Conservation (phyloP, 2,329 filamentous ascomycete species). For the Penicillium sp. region DNA sequence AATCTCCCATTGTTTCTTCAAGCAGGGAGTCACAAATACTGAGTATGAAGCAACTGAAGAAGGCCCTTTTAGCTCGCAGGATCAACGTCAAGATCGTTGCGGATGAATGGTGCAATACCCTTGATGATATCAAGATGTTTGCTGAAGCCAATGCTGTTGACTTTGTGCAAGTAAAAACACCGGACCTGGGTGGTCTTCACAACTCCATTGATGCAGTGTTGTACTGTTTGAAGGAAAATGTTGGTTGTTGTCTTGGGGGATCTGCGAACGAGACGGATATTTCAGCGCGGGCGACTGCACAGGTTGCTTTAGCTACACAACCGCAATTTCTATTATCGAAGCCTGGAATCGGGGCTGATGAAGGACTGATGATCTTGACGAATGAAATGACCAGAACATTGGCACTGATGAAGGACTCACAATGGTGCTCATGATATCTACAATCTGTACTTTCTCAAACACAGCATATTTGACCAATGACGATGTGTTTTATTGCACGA, state of each 20-base stretch:
- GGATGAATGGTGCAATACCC: neutral
- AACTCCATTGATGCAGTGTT: neutral
- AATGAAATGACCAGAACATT: neutral
- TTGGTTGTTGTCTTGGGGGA: neutral
- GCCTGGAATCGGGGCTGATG: neutral
- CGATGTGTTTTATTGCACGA: no score
- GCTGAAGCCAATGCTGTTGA: neutral
- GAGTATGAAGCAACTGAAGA: neutral
- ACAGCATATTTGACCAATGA: no score
- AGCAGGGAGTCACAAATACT: neutral
- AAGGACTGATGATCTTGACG: neutral
- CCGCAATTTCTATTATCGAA: neutral
- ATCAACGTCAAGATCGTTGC: neutral
- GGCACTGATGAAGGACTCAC: neutral
- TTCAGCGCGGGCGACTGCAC: neutral
- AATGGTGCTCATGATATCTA: neutral
- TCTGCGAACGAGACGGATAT: neutral
- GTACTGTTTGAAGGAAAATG: neutral
- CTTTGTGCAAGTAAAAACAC: neutral
- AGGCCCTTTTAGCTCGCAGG: neutral
- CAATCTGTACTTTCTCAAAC: no score
- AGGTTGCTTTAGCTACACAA: neutral
- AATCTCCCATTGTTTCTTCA: neutral
- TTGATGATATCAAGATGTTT: neutral
- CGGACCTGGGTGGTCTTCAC: neutral